Percentiles rank a stretch among this genome's conserved stretches.
phyloP scores from a whole-genome alignment of 176 grass and related monocot genomes.

The Triticum urartu region DNA sequence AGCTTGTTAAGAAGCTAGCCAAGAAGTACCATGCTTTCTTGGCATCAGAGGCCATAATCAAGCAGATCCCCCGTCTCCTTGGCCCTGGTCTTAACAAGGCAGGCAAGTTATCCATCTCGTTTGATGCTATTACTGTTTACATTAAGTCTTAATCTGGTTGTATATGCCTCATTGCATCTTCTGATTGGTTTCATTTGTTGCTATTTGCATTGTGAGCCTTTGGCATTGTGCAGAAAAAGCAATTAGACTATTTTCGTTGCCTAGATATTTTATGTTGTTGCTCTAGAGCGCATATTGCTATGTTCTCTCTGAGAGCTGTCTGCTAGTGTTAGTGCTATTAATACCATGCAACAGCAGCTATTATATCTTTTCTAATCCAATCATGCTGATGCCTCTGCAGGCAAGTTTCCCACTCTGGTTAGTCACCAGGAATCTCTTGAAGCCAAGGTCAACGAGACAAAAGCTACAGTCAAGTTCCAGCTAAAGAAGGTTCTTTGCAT shows the following conservation, averaged over 20 bases:
- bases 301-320: not conserved
- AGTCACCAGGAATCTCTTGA: constrained; percentile 86
- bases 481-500: constrained; percentile 99
- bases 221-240: not conserved
- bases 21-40: constrained; percentile 98
- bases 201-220: not conserved
- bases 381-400: constrained; percentile 33
- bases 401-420: constrained; percentile 91
- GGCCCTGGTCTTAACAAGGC: constrained; percentile 98
- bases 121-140: not conserved
- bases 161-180: not conserved
- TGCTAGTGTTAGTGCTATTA: not conserved
- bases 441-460: constrained; percentile 89
- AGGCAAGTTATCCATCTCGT: constrained; percentile 45
- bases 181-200: not conserved
- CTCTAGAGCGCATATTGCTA: no score
- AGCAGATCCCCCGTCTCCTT: constrained; percentile 96
- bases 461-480: constrained; percentile 90
- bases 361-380: not conserved
- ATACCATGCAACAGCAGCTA: not conserved
- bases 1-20: constrained; percentile 91
- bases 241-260: not conserved
- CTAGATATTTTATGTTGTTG: not conserved
- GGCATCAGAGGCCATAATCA: constrained; percentile 94
- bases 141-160: not conserved